Percentiles rank a stretch among this genome's conserved stretches.
phyloP scores from a whole-genome alignment of 768 basidiomycete genomes.

The Suillus paluster region DNA sequence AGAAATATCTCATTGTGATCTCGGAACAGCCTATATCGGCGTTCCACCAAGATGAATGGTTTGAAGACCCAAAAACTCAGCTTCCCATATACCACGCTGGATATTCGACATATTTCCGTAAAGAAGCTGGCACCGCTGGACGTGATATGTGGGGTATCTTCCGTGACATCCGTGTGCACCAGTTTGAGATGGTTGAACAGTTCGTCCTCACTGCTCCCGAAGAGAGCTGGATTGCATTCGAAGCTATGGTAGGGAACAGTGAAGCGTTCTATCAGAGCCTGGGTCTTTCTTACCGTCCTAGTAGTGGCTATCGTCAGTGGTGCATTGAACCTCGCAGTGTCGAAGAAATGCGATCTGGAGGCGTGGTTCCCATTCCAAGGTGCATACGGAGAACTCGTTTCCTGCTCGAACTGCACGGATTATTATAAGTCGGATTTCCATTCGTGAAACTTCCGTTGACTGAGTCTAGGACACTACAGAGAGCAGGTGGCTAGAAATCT shows the following conservation, averaged over 20 bases:
- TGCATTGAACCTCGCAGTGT: slow-evolving; percentile 94
- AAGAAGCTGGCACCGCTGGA: slow-evolving; percentile 97
- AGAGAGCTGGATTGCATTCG: slow-evolving; percentile 93
- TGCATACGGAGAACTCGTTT: slow-evolving; percentile 95
- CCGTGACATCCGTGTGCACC: slow-evolving; percentile 98
- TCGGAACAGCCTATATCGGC: slow-evolving; percentile 99
- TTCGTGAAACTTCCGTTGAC: neutral
- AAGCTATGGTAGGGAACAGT: slow-evolving; percentile 86
- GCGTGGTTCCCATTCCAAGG: slow-evolving; percentile 99
- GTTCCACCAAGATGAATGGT: slow-evolving; percentile 96
- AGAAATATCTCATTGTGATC: slow-evolving; percentile 99
- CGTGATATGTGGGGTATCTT: slow-evolving; percentile 99
- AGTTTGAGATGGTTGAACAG: slow-evolving; percentile 99
- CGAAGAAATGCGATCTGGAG: slow-evolving; percentile 97
- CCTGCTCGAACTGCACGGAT: slow-evolving; percentile 98
- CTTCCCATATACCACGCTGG: slow-evolving; percentile 92
- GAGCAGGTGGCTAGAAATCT: slow-evolving; percentile 89
- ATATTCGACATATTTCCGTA: slow-evolving; percentile 96
- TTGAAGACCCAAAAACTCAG: slow-evolving; percentile 88
- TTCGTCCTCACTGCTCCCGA: slow-evolving; percentile 95
- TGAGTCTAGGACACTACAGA: slow-evolving; percentile 51
- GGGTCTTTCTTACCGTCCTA: slow-evolving; percentile 87
- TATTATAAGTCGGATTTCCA: slow-evolving; percentile 72
- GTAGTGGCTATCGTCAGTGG: slow-evolving; percentile 95
- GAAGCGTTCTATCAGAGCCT: slow-evolving; percentile 98